phyloP scores from a whole-genome alignment of 169 alveolate species.

The Plasmodium coatneyi region DNA sequence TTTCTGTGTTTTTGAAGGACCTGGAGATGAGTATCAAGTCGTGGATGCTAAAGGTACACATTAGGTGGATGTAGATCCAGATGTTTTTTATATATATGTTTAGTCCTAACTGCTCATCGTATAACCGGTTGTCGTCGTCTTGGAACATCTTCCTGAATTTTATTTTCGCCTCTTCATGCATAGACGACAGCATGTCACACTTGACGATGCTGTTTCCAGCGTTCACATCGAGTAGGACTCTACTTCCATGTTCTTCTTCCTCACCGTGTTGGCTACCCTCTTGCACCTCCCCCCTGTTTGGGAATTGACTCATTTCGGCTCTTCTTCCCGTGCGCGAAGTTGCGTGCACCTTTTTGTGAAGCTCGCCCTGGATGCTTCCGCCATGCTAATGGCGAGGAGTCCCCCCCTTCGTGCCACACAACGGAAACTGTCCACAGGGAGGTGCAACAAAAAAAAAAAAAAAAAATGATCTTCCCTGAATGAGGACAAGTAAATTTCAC shows the following conservation, averaged over 20 bases:
- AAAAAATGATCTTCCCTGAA: neutral
- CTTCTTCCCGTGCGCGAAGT: neutral
- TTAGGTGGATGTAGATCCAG: constrained; percentile 41
- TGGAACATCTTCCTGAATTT: constrained; percentile 21
- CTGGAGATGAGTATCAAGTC: constrained; percentile 48
- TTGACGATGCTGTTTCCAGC: neutral
- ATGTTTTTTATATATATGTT: constrained; percentile 51
- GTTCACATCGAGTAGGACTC: constrained; percentile 24
- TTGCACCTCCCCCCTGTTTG: neutral
- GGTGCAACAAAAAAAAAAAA: neutral
- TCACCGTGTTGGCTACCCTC: neutral
- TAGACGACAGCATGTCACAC: constrained; percentile 41
- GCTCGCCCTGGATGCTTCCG: neutral
- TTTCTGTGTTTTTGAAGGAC: constrained; percentile 69
- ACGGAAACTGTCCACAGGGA: neutral
- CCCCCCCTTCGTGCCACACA: neutral
- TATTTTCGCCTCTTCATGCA: constrained; percentile 16
- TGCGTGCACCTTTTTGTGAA: neutral
- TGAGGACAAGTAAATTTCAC: neutral
- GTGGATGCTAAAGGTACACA: constrained; percentile 31
- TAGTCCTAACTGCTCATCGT: constrained; percentile 21
- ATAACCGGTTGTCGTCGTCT: constrained; percentile 10
- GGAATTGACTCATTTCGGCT: neutral
- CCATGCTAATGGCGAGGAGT: neutral
- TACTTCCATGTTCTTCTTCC: neutral